Evolutionary conservation across 352 stramenopile species (phyloP), one percentile per base, ranked within the genome.

Genomic region (Pythium dissotocum): DNA sequence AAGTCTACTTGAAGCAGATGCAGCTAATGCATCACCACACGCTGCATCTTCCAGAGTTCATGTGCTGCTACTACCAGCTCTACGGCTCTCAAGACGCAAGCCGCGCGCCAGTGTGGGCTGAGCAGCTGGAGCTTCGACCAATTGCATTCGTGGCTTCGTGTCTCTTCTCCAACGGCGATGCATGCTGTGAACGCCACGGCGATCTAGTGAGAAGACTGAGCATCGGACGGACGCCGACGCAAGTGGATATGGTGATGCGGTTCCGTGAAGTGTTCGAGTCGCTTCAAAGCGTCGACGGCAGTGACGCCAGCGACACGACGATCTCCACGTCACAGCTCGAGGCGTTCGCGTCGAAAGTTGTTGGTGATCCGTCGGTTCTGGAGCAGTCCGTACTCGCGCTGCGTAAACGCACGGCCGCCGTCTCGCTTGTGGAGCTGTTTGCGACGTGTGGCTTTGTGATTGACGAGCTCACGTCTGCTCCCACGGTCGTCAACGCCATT

Each of bases 11-110:
- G 14, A 75, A 87, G 44, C 78, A 90, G 18, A 73, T 88, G 24
- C 64, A 80, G 1, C 51, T 92, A 6, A 73, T 72, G 2, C 59
- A 72, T 0, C 80, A 89, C 42, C 70, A 87, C 1, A 88, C 80
- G 13, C 60, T 90, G n/a, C 33, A 82, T 6, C 57, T 91, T 0
- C 61, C 83, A 0, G 82, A 91, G 54, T 85, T 90, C 60, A 55
- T 91, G 28, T 91, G 83, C 44, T 89, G 78, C 44, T 90, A 86
- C 61, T 90, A 87, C 28, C 78, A 91, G 53, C 72, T 90, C 0
- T 90, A 89, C 55, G 80, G 80, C 0, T 91, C 76, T 0, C 51
- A 32, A 1, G 58, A 76, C 0, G 58, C 78, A 5, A 62, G 56
- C 24, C 61, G 55, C 9, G 49, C 54, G 13, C 42, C 49, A 32